Base-by-base conservation (phyloP, 352 stramenopile species). In the Pythium brachiatum region DNA sequence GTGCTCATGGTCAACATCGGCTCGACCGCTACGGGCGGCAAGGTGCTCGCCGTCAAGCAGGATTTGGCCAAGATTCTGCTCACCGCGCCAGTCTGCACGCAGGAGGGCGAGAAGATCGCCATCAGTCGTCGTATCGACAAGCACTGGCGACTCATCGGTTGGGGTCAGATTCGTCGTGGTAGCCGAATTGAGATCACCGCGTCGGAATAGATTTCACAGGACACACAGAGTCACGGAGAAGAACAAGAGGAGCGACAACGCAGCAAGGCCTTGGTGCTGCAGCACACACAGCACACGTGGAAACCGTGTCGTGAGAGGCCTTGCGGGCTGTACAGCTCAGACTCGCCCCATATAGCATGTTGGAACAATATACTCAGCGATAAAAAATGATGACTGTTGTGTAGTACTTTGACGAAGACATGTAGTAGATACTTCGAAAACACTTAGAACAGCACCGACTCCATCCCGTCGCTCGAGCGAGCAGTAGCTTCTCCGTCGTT, bases 1-100 rank as follows among this genome's bases (percentile, higher is more conserved):
- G 98, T 99, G 78, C 88, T 99, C 43, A 99, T 99, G 97, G 96
- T 99, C 29, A 99, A 99, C 86, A 99, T 99, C 76, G 98, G 98
- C 32, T 99, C 93, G 44, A 99, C 97, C 13, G 96, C 96, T 18
- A 99, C 97, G n/a, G 97, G 97, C 57, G 97, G 97, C 64, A 95
- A 94, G 73, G 84, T 96, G 66, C 79, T 97, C 54, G 95, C 90
- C 53, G 94, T 98, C 60, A 99, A 98, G 85, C 89, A 97, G 69
- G 97, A 99, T 86, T 76, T 99, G 60, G 97, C 98, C 38, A 99
- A 99, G 83, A 99, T 99, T 77, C 76, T 97, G 55, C 82, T 99
- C 52, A 99, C 97, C n/a, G 92, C 98, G 61, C 98, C 98, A 16
- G 97, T 99, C 66, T 99, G 98, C 86, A 99, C 97, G 60, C 86